Conservation (phyloP, 805 yeast species). For the Hermanozyma aechmeae region DNA sequence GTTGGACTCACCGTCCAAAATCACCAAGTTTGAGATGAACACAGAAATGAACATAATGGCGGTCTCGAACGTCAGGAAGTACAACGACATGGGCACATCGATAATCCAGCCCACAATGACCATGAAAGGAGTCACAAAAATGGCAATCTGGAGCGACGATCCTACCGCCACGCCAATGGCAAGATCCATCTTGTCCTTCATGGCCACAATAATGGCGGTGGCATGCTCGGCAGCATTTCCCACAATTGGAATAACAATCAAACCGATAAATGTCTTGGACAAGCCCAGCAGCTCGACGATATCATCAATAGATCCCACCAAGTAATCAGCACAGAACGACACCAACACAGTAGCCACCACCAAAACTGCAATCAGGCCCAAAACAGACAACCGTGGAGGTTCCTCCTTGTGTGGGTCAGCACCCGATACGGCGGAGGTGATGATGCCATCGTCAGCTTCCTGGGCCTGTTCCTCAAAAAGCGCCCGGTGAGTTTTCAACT, state of each 20-base stretch:
- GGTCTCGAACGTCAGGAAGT: conserved; percentile 89
- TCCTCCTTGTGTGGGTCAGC: conserved; percentile 7
- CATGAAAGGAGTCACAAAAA: conserved; percentile 92
- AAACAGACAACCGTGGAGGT: conserved; percentile 37
- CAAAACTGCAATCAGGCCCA: conserved; percentile 47
- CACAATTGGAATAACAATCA: conserved; percentile 89
- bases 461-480: conserved; percentile 55
- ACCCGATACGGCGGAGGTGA: conserved; percentile 14
- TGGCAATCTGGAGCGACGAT: conserved; percentile 87
- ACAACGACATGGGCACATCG: conserved; percentile 86
- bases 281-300: conserved; percentile 78
- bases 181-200: conserved; percentile 93
- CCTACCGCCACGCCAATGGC: conserved; percentile 97
- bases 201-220: conserved; percentile 90
- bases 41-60: conserved; percentile 86
- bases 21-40: conserved; percentile 75
- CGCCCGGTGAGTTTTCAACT: conserved; percentile 74
- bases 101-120: conserved; percentile 90
- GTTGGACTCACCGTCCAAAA: conserved; percentile 89
- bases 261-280: conserved; percentile 91
- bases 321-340: conserved; percentile 84
- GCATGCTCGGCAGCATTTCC: conserved; percentile 99
- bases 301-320: conserved; percentile 89
- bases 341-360: conserved; percentile 66
- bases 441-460: conserved; percentile 32